Base-by-base conservation (phyloP, 192 early-diverging fungal genomes). In the Linnemannia exigua region DNA sequence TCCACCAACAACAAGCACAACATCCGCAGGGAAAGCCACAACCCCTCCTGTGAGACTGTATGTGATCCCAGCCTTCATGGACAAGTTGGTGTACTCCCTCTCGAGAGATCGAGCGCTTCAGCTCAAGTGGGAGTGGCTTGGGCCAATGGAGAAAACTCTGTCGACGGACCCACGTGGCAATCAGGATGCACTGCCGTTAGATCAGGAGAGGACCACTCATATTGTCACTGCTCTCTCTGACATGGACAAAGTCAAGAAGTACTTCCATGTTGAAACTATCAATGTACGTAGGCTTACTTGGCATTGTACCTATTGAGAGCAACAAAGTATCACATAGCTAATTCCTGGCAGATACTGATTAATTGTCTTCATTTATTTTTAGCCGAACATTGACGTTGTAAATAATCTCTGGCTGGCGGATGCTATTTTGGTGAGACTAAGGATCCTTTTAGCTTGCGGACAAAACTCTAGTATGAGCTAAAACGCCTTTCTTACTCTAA, bases 151-250 rank as follows among this genome's bases (percentile, higher is more conserved):
- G 7, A 86, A 86, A 20, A 50, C 76, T 14, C n/a, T 86, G 16
- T 17, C 70, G 4, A 74, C 68, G 5, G 74, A 83, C 28, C 84
- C 72, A 1, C 72, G 70, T 0, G 74, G 33, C 11, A 66, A 76
- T 6, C 63, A 63, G 0, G 68, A 67, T 1, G 14, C 71, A 37
- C 84, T 74, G 4, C 46, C 67, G 1, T 35, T 86, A 6, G 78
- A 80, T 66, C 77, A 76, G 41, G 76, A 84, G 8, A 51, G 54
- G 3, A 86, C 84, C 16, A 80, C 84, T 12, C 84, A 86, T 52
- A 80, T 86, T 50, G 84, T 86, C 48, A 80, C 84, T 1, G 63
- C 69, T 3, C 28, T 86, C 6, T 36, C 84, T 0, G 76, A 37
- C 36, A 38, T 80, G 17, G 78, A 80, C 0, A 75, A 70, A 2